Evolutionary conservation across 805 yeast genomes (phyloP).

Genomic region (Nakazawaea populi): DNA sequence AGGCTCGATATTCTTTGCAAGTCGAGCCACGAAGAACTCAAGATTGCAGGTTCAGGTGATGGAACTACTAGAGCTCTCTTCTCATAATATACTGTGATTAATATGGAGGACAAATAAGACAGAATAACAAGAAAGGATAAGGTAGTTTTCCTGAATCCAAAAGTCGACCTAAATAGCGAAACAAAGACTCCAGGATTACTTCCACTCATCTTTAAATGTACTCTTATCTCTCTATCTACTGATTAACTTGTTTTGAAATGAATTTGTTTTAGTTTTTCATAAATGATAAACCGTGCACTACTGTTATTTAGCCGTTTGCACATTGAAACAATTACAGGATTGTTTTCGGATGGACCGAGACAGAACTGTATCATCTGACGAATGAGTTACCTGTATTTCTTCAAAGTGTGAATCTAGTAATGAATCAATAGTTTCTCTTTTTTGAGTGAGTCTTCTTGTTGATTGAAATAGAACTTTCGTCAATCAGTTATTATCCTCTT

Average conservation of each 20-base stretch:
- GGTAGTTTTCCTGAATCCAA: constrained; percentile 72
- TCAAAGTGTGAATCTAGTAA: too few relatives aligned
- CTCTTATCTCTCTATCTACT: too few relatives aligned
- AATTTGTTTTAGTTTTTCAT: neutral
- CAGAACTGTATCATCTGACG: too few relatives aligned
- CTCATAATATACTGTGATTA: constrained; percentile 28
- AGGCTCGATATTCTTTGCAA: constrained; percentile 60
- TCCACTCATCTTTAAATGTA: neutral
- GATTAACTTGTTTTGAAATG: too few relatives aligned
- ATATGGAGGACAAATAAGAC: constrained; percentile 37
- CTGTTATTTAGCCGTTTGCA: neutral
- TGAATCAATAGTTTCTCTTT: too few relatives aligned
- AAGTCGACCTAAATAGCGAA: constrained; percentile 37
- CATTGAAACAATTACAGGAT: too few relatives aligned
- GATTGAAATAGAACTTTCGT: too few relatives aligned
- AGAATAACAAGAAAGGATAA: constrained; percentile 49
- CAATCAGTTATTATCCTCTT: too few relatives aligned
- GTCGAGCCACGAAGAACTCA: constrained; percentile 58
- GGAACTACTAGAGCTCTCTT: constrained; percentile 39
- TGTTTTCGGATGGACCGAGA: too few relatives aligned
- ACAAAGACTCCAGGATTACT: constrained; percentile 16
- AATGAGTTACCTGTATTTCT: too few relatives aligned
- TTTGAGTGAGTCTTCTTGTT: too few relatives aligned
- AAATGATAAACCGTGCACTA: neutral
- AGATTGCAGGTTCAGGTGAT: constrained; percentile 28